phyloP scores from a whole-genome alignment of 1,284 basidiomycete genomes.

The Ganoderma boninense region DNA sequence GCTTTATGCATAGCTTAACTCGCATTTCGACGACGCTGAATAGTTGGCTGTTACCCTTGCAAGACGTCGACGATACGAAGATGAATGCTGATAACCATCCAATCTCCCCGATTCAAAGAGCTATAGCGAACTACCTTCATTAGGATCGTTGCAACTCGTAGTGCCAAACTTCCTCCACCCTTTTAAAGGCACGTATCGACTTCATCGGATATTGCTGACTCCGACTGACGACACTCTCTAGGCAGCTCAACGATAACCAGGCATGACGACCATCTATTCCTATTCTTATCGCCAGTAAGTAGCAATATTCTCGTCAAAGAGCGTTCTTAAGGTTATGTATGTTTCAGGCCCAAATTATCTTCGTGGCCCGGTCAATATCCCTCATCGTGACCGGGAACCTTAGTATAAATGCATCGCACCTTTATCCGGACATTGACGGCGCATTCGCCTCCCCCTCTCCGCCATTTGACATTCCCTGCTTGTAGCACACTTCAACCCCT shows the following conservation, averaged over 20 bases:
- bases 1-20: too few relatives aligned
- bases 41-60: too few relatives aligned
- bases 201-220: not conserved
- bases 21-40: too few relatives aligned
- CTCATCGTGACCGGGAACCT: not conserved
- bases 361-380: not conserved
- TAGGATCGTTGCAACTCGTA: not conserved
- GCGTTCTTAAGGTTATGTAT: not conserved
- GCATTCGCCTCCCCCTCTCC: not conserved
- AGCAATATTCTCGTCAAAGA: not conserved
- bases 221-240: not conserved
- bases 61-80: too few relatives aligned
- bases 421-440: not conserved
- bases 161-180: not conserved
- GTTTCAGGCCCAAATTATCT: not conserved
- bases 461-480: not conserved
- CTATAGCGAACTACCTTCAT: too few relatives aligned
- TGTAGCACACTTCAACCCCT: not conserved
- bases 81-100: too few relatives aligned
- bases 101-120: too few relatives aligned
- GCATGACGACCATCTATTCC: not conserved
- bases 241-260: not conserved
- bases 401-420: not conserved
- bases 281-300: not conserved
- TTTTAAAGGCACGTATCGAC: not conserved